Evolutionary conservation across 2,329 filamentous ascomycete species (phyloP).

Genomic region (Phaeosphaeriaceae sp.): DNA sequence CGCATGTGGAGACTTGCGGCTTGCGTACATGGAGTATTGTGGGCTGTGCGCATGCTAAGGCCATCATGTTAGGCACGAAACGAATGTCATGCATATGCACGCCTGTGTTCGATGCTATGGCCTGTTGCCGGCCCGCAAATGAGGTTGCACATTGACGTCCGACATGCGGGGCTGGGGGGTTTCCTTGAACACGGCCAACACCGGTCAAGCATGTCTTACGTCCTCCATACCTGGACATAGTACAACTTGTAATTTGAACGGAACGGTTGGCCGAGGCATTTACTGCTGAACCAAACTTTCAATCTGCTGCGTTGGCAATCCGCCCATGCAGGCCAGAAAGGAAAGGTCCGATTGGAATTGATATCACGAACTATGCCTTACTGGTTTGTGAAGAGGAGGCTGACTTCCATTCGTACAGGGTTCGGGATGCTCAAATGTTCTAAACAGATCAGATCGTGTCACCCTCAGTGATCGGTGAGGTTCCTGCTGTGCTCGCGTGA

Average conservation of each 20-base stretch:
- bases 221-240: background rate
- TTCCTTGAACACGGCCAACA: background rate
- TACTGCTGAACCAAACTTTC: conserved; percentile 4
- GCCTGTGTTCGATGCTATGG: background rate
- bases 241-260: background rate
- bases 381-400: conserved; percentile 4
- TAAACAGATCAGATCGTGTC: conserved; percentile 22
- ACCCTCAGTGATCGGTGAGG: conserved; percentile 24
- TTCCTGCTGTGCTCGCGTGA: conserved; percentile 8
- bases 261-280: background rate
- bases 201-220: background rate
- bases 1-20: background rate
- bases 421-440: background rate
- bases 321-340: conserved; percentile 10
- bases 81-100: conserved; percentile 5
- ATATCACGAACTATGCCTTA: background rate
- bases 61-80: background rate
- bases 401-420: conserved; percentile 6
- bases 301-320: background rate
- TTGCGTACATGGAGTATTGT: background rate
- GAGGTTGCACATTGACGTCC: background rate
- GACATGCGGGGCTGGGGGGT: background rate
- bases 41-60: background rate
- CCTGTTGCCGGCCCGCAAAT: no score
- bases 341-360: conserved; percentile 6